These are phyloP conservation scores for Inga leiocalycina DNA, from an alignment of 306 rosid species.

Conservation along the genomic window DNA sequence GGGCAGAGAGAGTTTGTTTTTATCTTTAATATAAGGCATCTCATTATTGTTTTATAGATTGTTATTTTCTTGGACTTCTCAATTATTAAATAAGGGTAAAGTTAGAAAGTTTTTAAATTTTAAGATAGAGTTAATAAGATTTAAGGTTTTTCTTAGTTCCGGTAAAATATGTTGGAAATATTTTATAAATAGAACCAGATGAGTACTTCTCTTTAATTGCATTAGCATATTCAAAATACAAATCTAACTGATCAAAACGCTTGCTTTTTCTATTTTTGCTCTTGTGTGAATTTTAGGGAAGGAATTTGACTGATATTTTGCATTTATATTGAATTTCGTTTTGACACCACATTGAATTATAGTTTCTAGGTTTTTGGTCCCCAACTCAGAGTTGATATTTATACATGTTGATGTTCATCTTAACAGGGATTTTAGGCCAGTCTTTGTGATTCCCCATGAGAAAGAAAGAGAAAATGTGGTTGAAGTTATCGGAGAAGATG, in stretches of 20 bases:
- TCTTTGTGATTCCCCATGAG: constrained; percentile 94
- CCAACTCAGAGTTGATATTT: not conserved
- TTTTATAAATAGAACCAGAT: not conserved
- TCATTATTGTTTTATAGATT: no score
- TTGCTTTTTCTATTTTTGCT: not conserved
- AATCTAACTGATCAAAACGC: not conserved
- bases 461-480: constrained; percentile 83
- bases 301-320: not conserved
- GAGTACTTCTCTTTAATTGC: not conserved
- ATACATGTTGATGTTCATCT: not conserved
- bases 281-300: not conserved
- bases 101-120: no score
- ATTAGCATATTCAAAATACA: not conserved
- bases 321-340: not conserved
- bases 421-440: constrained; percentile 71
- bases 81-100: no score
- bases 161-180: no score
- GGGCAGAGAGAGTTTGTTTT: no score
- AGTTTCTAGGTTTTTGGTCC: not conserved
- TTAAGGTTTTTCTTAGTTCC: not conserved
- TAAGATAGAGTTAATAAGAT: no score
- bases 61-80: no score
- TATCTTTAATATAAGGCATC: not conserved
- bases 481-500: constrained; percentile 61
- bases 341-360: not conserved